A percentile compares a stretch with the other conserved stretches of the same genome.
Conservation (phyloP, 768 basidiomycete genomes). For the Leccinum disarticulatum region DNA sequence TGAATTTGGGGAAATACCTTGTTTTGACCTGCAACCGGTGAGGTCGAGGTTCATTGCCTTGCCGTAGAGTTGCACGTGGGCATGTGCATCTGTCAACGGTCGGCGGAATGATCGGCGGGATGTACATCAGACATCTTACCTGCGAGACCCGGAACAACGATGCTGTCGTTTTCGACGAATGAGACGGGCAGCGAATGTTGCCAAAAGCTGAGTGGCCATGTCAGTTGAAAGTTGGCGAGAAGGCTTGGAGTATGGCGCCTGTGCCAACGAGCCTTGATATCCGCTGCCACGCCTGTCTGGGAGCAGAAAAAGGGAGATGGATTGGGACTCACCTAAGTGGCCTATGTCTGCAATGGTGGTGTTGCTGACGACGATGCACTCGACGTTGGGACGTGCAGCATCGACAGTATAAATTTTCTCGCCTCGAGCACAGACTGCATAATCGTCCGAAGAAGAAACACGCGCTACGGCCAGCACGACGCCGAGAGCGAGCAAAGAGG, state of each 20-base stretch:
- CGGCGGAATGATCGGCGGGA: not conserved
- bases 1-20: conserved; percentile 42
- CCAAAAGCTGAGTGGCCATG: conserved; percentile 26
- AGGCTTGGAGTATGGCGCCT: not conserved
- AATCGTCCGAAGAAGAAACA: conserved; percentile 27
- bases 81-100: conserved; percentile 64
- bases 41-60: conserved; percentile 64
- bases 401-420: conserved; percentile 73
- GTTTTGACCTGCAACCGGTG: conserved; percentile 52
- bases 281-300: conserved; percentile 15
- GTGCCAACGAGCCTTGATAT: conserved; percentile 28
- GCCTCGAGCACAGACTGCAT: conserved; percentile 57
- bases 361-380: conserved; percentile 60
- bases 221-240: conserved; percentile 15
- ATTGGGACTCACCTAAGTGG: conserved; percentile 41
- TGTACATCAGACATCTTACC: conserved; percentile 40
- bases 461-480: conserved; percentile 1
- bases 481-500: conserved; percentile 12
- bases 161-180: conserved; percentile 36
- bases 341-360: conserved; percentile 50
- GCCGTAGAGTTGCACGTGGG: conserved; percentile 75
- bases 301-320: not conserved
- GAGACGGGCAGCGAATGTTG: conserved; percentile 21
- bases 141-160: conserved; percentile 72
- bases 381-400: conserved; percentile 44